A percentile compares a stretch with the other conserved stretches of the same genome.
Evolutionary conservation across 169 alveolate genomes (phyloP).

Genomic region (Eimeria necatrix): DNA sequence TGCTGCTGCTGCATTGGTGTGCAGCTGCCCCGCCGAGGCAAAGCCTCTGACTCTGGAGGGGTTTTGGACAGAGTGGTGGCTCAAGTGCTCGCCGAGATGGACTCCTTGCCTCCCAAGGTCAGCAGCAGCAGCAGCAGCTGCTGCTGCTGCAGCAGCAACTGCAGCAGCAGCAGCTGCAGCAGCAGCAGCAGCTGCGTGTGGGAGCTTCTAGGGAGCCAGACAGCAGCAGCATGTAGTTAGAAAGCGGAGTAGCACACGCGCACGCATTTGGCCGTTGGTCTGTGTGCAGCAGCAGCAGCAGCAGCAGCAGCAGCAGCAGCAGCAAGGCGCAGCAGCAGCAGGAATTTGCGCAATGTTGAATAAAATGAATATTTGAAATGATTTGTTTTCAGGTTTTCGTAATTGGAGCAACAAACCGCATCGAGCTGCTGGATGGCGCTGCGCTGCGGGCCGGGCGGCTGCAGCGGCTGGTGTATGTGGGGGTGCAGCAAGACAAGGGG

Average conservation of each 20-base stretch:
- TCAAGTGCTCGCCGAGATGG: slow-evolving; percentile 90
- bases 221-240: neutral
- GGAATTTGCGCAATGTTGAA: neutral
- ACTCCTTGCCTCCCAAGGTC: slow-evolving; percentile 83
- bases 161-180: no score
- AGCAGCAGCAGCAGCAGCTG: neutral
- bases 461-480: slow-evolving; percentile 86
- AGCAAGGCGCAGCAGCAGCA: neutral
- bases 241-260: neutral
- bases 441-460: slow-evolving; percentile 97
- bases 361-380: neutral
- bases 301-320: slow-evolving; percentile 6
- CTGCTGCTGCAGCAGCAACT: no score
- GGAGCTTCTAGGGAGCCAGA: no score
- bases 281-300: neutral
- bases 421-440: slow-evolving; percentile 96
- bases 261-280: neutral
- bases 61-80: slow-evolving; percentile 96
- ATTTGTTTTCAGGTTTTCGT: slow-evolving; percentile 89
- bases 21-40: slow-evolving; percentile 94
- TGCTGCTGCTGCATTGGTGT: no score
- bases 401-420: slow-evolving; percentile 98
- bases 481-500: slow-evolving; percentile 82
- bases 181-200: no score
- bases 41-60: slow-evolving; percentile 90